A percentile compares a stretch with the other conserved stretches of the same genome.
These are phyloP conservation scores for Nemania serpens DNA, from an alignment of 2,329 filamentous ascomycete species.

Conservation along the genomic window DNA sequence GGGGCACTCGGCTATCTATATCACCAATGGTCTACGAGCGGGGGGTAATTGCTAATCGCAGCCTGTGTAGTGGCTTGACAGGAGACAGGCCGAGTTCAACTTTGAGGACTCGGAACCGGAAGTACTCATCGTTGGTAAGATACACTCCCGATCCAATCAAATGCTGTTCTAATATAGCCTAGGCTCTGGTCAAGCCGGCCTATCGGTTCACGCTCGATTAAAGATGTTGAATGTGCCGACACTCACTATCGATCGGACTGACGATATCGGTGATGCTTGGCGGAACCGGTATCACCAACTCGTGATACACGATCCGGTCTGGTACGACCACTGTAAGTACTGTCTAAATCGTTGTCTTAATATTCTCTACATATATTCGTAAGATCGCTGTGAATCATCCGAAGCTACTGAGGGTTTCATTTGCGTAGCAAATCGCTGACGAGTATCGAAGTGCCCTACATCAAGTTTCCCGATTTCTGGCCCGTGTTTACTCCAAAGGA, in stretches of 20 bases:
- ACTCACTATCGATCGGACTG: slow-evolving; percentile 56
- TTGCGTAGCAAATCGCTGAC: background rate
- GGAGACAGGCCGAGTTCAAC: slow-evolving; percentile 51
- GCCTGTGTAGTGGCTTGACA: slow-evolving; percentile 50
- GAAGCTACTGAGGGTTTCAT: background rate
- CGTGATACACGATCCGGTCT: slow-evolving; percentile 67
- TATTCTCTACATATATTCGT: background rate
- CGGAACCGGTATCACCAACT: slow-evolving; percentile 59
- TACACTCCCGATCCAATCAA: background rate
- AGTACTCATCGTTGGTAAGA: slow-evolving; percentile 59
- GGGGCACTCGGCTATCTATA: background rate
- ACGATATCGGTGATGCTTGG: slow-evolving; percentile 64
- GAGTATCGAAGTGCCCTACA: slow-evolving; percentile 54
- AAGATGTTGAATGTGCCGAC: slow-evolving; percentile 59
- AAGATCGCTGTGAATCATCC: no score
- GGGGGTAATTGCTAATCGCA: background rate
- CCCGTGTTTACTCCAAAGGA: slow-evolving; percentile 71
- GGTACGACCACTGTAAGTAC: slow-evolving; percentile 50
- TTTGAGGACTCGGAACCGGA: slow-evolving; percentile 53
- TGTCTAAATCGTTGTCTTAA: background rate
- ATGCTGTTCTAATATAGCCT: slow-evolving; percentile 14
- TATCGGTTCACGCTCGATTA: slow-evolving; percentile 57
- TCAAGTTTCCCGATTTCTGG: slow-evolving; percentile 65
- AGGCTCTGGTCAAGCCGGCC: slow-evolving; percentile 61
- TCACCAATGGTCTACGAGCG: background rate